Percentiles rank a stretch among this genome's conserved stretches.
phyloP scores from a whole-genome alignment of 192 early-diverging fungal genomes.

The Pecoramyces ruminantium region DNA sequence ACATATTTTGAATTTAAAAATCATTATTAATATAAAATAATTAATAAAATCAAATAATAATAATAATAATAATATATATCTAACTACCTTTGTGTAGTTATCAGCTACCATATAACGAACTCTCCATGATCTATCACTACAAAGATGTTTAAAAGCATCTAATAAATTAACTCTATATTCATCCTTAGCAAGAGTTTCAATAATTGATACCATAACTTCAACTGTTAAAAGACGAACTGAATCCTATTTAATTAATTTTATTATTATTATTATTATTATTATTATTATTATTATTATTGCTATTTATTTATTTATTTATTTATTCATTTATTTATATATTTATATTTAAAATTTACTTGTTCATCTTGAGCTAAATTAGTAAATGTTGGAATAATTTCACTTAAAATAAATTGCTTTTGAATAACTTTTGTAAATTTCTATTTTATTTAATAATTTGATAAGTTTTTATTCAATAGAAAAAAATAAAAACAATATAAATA shows the following conservation, averaged over 20 bases:
- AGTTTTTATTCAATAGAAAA: not conserved
- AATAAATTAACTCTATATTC: constrained; percentile 61
- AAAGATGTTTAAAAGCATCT: constrained; percentile 55
- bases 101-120: constrained; percentile 98
- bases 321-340: no score
- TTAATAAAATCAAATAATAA: no score
- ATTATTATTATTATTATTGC: no score
- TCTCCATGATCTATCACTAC: constrained; percentile 90
- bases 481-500: not conserved
- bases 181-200: constrained; percentile 56
- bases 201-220: constrained; percentile 76
- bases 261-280: not conserved
- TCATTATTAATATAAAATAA: no score
- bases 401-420: constrained; percentile 55
- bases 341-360: constrained; percentile 26
- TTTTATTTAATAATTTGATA: not conserved
- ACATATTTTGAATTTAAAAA: no score
- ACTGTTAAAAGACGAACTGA: constrained; percentile 93
- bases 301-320: no score
- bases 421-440: constrained; percentile 56
- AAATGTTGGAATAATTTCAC: constrained; percentile 77
- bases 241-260: constrained; percentile 51
- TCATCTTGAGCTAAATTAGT: constrained; percentile 59
- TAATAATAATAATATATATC: no score
- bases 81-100: constrained; percentile 75